Base-by-base conservation (phyloP, 352 stramenopile species). In the Phytophthora litchii region DNA sequence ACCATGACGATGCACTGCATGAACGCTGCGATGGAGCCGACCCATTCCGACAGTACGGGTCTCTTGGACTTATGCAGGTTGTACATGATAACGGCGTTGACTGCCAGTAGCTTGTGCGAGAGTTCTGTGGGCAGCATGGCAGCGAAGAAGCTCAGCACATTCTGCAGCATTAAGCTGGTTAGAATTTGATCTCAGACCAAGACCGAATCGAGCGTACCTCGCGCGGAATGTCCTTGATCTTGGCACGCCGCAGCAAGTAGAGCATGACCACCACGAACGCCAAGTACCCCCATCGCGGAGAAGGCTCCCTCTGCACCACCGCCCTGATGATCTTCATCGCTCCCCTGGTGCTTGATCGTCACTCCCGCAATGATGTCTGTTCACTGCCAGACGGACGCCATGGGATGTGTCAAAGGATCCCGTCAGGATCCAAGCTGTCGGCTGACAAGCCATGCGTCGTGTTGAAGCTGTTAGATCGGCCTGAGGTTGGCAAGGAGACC, bases 81-180 rank as follows among this genome's bases (percentile, higher is more conserved):
- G 56, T 67, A 85, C 14, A 88, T 60, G 8, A 82, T 63, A 2
- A 54, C 51, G 10, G 60, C 72, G 43, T 89, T 82, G 38, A 87
- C 13, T 5, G 68, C 64, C 16, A 89, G 21, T 37, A 89, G 48
- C 19, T 78, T 84, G 64, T 89, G 79, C 38, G 76, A 65, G n/a
- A 87, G 72, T 62, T 89, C 79, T 4, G 75, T 82, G 27, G 79
- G 76, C 17, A 89, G 45, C 53, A 86, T 66, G 10, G 78, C 74
- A 17, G 67, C 65, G 17, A 80, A 81, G 65, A 90, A 84, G n/a
- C 70, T 76, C 40, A 88, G 21, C 55, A 81, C 62, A 27, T 79
- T 82, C 64, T 81, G 41, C 35, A 47, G 13, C 19, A 58, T 40
- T 7, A 52, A 42, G 16, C 14, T 61, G 25, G 36, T 60, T 29